Evolutionary conservation across 192 early-diverging fungal genomes (phyloP), one percentile per base, ranked within the genome.

Genomic region (Coemansia biformis): DNA sequence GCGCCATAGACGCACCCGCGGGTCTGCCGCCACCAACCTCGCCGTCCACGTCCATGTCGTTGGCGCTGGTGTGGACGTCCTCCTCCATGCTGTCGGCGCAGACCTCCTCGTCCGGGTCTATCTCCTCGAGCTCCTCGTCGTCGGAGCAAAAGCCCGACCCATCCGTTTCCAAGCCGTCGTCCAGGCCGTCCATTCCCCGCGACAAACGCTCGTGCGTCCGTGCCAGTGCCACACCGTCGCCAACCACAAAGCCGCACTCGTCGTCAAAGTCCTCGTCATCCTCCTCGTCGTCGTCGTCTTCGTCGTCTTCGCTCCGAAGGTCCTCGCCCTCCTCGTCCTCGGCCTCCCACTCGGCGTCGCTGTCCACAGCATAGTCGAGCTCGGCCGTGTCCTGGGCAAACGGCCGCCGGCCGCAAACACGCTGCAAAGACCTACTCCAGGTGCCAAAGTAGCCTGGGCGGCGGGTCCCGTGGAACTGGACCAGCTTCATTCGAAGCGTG

Each of bases 281-380:
- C 8, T 63, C 67, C 11, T 61, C 68, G n/a, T 74, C 72, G 17
- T 63, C 59, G 9, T 59, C 72, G 17, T 63, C 59, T 5, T 59
- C 78, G 5, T 88, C 87, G 23, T 91, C 90, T 52, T 86, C 87
- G 59, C 81, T 86, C 34, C 72, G 77, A 12, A 86, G 69, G 38
- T 92, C 89, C 49, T 96, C 92, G 15, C 92, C 92, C 48, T 88
- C 86, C 26, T 87, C 92, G 29, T 91, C 88, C 9, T 71, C 67
- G 23, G 80, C 83, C 26, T 88, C 89, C 92, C 92, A 96, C 65
- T 92, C 92, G 0, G 81, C 85, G 38, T 91, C 90, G 54, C 87
- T 90, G 53, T 96, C 92, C 50, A 86, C 68, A 5, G 88, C 87
- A 48, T 96, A 96, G 47, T 96, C 85, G 9, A 94, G 34, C 24